Evolutionary conservation across 805 yeast species (phyloP), one percentile per base, ranked within the genome.

Genomic region (Pichia californica): DNA sequence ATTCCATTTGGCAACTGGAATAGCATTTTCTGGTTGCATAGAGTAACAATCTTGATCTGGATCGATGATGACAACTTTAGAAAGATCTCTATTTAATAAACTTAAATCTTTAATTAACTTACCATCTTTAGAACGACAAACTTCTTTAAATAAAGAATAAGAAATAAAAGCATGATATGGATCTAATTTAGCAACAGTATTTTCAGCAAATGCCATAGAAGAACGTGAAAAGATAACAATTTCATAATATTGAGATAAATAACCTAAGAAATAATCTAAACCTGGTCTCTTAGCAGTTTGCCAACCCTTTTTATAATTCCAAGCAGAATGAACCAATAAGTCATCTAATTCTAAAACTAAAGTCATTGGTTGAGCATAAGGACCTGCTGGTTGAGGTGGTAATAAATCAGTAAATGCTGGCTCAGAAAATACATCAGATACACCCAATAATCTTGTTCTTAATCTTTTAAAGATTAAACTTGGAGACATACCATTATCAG

Each of bases 281-380:
- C 99, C 99, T 28, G 99, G 98, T 70, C 99, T 87, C 73, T 93
- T 93, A 26, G 96, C 98, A 14, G 97, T 91, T 69, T 93, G 82
- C 99, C 99, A 93, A 43, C 99, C 99, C 60, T 79, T 74, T 64
- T 86, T 79, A 53, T 87, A 78, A 45, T 86, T 77, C 99, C 99
- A 93, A 50, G 83, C 86, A 31, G 95, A 81, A 63, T 93, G 96
- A 45, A 91, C 78, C 59, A 93, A 74, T 47, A 93, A 69, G 58
- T 93, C 99, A 56, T 93, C 99, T 57, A 93, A 74, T 26, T 86
- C 81, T 54, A 93, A 64, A 7, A 93, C 97, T 52, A 93, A 71
- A 3, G 99, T 93, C 60, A 85, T 67, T 28, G 98, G 96, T 58
- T 95, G 83, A 61, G 88, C 83, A 66, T 88, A 88, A 43, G 91